These are phyloP conservation scores for Leishmania major DNA, from an alignment of 208 protist species.

Conservation along the genomic window DNA sequence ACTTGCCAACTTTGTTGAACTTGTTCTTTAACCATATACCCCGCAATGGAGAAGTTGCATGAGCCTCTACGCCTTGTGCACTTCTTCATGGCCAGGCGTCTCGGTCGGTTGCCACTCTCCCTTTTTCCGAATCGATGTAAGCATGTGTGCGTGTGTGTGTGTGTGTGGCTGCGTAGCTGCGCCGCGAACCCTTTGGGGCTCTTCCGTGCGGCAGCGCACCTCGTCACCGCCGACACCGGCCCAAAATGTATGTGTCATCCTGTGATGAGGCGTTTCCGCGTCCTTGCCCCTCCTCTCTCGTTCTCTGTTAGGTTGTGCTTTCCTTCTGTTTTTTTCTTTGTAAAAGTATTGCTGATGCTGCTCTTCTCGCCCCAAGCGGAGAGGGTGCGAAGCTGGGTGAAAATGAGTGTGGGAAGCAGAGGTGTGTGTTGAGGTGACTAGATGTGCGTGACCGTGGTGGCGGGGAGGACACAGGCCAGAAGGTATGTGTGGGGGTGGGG, in stretches of 20 bases:
- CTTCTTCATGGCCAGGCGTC: not conserved
- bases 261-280: not conserved
- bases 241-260: not conserved
- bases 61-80: not conserved
- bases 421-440: not conserved
- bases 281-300: not conserved
- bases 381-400: not conserved
- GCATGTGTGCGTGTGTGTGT: not conserved
- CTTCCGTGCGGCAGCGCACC: not conserved
- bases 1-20: not conserved
- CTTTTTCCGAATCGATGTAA: not conserved
- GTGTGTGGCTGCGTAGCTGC: not conserved
- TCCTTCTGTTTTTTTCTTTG: not conserved
- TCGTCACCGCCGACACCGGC: not conserved
- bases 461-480: not conserved
- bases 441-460: not conserved
- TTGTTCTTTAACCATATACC: not conserved
- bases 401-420: not conserved
- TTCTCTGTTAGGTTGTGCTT: not conserved
- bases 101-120: not conserved
- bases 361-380: not conserved
- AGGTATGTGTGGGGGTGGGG: not conserved
- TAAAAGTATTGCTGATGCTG: not conserved
- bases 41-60: not conserved
- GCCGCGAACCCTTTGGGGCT: not conserved